These are phyloP conservation scores for Cutaneotrichosporon mucoides DNA, from an alignment of 1,284 basidiomycete species.

Conservation along the genomic window DNA sequence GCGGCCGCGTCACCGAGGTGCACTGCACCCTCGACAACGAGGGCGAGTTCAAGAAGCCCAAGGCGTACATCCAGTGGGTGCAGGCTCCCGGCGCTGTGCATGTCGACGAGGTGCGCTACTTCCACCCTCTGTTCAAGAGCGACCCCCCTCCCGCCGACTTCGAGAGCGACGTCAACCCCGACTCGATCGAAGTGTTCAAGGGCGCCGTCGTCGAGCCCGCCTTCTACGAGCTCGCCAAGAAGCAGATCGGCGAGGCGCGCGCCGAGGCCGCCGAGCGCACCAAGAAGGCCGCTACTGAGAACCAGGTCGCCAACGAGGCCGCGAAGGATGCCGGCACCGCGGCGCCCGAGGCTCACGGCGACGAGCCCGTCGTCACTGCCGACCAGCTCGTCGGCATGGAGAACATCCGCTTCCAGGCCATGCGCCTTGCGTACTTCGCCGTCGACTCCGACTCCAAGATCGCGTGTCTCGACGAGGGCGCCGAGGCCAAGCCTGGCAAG, in stretches of 20 bases:
- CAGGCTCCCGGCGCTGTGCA: conserved; percentile 74
- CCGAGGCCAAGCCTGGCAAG: conserved; percentile 50
- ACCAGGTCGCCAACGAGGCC: conserved; percentile 42
- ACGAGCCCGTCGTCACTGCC: conserved; percentile 58
- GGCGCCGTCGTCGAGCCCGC: conserved; percentile 83
- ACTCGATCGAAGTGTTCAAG: conserved; percentile 73
- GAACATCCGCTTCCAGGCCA: conserved; percentile 91
- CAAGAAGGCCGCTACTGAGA: conserved; percentile 55
- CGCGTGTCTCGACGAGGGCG: conserved; percentile 59
- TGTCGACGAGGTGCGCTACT: conserved; percentile 86
- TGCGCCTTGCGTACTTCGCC: conserved; percentile 93
- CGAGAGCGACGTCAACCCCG: conserved; percentile 72
- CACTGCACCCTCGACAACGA: conserved; percentile 72
- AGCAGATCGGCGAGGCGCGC: conserved; percentile 62
- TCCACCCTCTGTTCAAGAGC: conserved; percentile 89
- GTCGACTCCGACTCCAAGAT: conserved; percentile 79
- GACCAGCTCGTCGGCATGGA: conserved; percentile 87
- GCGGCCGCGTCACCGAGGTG: conserved; percentile 72
- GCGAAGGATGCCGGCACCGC: conserved; percentile 39
- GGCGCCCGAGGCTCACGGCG: conserved; percentile 52
- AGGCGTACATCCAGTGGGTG: conserved; percentile 98
- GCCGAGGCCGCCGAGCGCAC: conserved; percentile 61
- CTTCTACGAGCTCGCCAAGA: conserved; percentile 79
- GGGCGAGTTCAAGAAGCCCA: conserved; percentile 66
- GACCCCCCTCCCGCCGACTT: conserved; percentile 86